phyloP scores from a whole-genome alignment of 75 land plant species.

The Sequoiadendron giganteum region DNA sequence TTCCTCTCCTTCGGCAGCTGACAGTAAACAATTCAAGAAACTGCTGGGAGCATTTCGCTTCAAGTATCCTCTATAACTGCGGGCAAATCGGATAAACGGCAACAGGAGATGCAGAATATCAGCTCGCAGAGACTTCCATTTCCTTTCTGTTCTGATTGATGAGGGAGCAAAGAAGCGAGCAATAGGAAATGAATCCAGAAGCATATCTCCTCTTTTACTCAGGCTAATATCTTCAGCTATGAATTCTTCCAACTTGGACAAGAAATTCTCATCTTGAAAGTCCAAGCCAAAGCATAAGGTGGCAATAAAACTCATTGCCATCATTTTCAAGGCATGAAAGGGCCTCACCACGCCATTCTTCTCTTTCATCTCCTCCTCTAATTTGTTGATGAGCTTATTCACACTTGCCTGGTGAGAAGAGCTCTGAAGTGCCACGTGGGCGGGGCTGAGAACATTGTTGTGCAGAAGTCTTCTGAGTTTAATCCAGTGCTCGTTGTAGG shows the following conservation, averaged over 20 bases:
- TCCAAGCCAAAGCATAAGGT: constrained; percentile 1
- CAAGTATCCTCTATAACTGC: background rate
- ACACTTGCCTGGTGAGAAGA: background rate
- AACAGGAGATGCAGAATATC: background rate
- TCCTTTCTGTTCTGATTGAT: background rate
- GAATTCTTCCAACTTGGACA: background rate
- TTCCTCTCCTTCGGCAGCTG: background rate
- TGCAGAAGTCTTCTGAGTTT: background rate
- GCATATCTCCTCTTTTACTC: background rate
- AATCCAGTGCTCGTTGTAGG: background rate
- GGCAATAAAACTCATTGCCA: background rate
- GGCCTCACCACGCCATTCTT: constrained; percentile 4
- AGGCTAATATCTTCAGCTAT: background rate
- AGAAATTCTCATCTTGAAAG: background rate
- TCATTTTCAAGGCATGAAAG: background rate
- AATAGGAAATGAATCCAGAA: background rate
- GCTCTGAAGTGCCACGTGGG: background rate
- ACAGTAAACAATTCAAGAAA: background rate
- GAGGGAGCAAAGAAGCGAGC: background rate
- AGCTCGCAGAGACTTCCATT: background rate
- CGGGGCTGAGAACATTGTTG: background rate
- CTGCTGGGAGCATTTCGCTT: background rate
- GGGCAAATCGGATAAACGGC: background rate
- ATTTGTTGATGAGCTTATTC: background rate
- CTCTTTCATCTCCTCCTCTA: background rate